phyloP scores from a whole-genome alignment of 108 stramenopile species.

The Cyclotella kingstonii region DNA sequence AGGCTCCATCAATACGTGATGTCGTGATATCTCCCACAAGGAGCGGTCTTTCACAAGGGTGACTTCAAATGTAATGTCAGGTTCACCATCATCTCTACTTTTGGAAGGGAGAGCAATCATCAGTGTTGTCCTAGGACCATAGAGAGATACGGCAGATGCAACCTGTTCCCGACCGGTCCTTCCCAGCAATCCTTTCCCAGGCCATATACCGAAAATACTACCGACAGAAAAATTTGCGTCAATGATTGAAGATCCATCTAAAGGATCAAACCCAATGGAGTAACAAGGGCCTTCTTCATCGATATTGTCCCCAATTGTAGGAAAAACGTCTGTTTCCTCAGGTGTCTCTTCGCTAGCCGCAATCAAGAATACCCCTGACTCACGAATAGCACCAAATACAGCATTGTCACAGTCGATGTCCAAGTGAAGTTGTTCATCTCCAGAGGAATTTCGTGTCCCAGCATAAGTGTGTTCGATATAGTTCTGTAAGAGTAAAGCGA shows the following conservation, averaged over 20 bases:
- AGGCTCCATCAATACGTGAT: slow-evolving; percentile 40
- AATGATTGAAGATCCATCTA: slow-evolving; percentile 92
- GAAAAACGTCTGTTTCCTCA: slow-evolving; percentile 44
- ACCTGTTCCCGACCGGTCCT: slow-evolving; percentile 89
- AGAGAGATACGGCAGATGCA: slow-evolving; percentile 83
- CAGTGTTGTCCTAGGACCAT: slow-evolving; percentile 90
- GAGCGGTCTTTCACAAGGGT: slow-evolving; percentile 55
- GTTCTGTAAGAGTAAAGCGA: slow-evolving; percentile 48
- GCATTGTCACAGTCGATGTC: slow-evolving; percentile 78
- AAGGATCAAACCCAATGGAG: slow-evolving; percentile 88
- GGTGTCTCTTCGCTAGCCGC: slow-evolving; percentile 75
- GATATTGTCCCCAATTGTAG: slow-evolving; percentile 18
- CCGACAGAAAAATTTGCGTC: slow-evolving; percentile 94
- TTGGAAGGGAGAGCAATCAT: slow-evolving; percentile 75
- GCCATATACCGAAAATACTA: slow-evolving; percentile 94
- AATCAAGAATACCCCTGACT: slow-evolving; percentile 43
- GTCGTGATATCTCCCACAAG: slow-evolving; percentile 54
- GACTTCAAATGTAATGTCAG: slow-evolving; percentile 59
- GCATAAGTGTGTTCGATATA: slow-evolving; percentile 62
- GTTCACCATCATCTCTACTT: slow-evolving; percentile 41
- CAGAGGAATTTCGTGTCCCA: slow-evolving; percentile 73
- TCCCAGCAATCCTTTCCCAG: slow-evolving; percentile 83
- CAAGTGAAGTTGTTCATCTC: slow-evolving; percentile 82
- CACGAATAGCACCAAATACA: slow-evolving; percentile 52
- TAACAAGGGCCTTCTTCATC: slow-evolving; percentile 39